Base-by-base conservation (phyloP, 2,329 filamentous ascomycete genomes). In the Penicillium oxalicum region DNA sequence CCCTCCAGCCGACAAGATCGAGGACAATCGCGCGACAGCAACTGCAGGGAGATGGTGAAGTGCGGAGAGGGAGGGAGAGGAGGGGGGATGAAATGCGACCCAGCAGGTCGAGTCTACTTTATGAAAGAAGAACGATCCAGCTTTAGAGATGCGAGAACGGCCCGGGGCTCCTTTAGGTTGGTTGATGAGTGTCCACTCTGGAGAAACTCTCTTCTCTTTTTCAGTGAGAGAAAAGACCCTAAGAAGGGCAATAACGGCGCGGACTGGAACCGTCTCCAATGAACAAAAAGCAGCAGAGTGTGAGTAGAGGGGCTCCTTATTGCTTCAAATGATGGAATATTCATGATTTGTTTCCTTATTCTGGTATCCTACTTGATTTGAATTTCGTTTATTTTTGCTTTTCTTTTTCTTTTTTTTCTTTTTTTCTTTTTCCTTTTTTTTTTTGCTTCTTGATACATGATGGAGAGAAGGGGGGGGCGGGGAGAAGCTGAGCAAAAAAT, bases 231-330 rank as follows among this genome's bases (percentile, higher is more conserved):
- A 35, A 4, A 11, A 18, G 43, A 11, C 33, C 35, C 45, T 52
- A 47, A 45, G 47, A 56, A 56, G 36, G 51, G 51, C 51, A 56
- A 59, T 56, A 59, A 60, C 56, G 55, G 58, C 50, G 54, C 47
- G 52, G 52, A 58, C 50, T 32, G 29, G 29, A 32, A 32, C 29
- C 29, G 29, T 32, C 7, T 11, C 29, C 7, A 32, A 32, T 35
- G 41, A 48, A 56, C 47, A 45, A 53, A 53, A 48, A 34, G 44
- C 9, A 34, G 44, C 9, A 32, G 29, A 4, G 29, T 32, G 29
- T 32, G 29, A 32, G 29, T 8, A 32, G 29, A 32, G 29, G 29
- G 29, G 29, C 29, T 32, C 29, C 29, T 32, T 32, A 8, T 8
- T 8, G 29, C 7, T 32, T 32, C 29, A 32, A 32, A 32, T 32